Evolutionary conservation across 352 stramenopile species (phyloP).

Genomic region (Globisporangium nagaii): DNA sequence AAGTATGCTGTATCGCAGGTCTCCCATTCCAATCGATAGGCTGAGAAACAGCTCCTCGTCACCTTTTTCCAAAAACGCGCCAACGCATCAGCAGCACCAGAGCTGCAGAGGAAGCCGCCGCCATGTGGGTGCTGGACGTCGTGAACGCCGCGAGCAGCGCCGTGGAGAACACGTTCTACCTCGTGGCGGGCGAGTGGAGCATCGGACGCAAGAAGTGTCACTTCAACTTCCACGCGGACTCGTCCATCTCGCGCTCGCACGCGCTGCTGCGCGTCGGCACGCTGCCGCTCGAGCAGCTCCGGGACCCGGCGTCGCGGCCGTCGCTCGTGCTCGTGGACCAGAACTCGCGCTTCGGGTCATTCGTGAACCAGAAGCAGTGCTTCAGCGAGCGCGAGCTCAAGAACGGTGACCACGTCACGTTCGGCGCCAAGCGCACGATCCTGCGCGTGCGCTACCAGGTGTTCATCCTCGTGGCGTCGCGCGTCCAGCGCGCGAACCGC

Average conservation of each 20-base stretch:
- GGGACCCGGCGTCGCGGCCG: slow-evolving; percentile 46
- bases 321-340: slow-evolving; percentile 71
- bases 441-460: slow-evolving; percentile 76
- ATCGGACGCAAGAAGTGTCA: slow-evolving; percentile 79
- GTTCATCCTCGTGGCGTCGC: slow-evolving; percentile 76
- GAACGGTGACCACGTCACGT: slow-evolving; percentile 75
- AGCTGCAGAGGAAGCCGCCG: too few species aligned
- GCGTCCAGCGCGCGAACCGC: slow-evolving; percentile 56
- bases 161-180: slow-evolving; percentile 65
- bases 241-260: slow-evolving; percentile 79
- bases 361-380: slow-evolving; percentile 76
- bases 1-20: too few species aligned
- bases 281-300: slow-evolving; percentile 54
- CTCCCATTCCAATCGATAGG: too few species aligned
- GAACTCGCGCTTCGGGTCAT: slow-evolving; percentile 83
- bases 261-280: slow-evolving; percentile 66
- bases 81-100: neutral
- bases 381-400: slow-evolving; percentile 37
- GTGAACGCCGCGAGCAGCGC: slow-evolving; percentile 28
- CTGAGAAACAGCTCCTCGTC: too few species aligned
- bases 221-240: slow-evolving; percentile 79
- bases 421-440: slow-evolving; percentile 78
- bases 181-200: slow-evolving; percentile 80
- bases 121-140: slow-evolving; percentile 84
- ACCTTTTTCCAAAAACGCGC: too few species aligned